Percentiles rank a stretch among this genome's conserved stretches.
Conservation (phyloP, 176 grass and related monocot species). For the Rhipidocladum racemiflorum region DNA sequence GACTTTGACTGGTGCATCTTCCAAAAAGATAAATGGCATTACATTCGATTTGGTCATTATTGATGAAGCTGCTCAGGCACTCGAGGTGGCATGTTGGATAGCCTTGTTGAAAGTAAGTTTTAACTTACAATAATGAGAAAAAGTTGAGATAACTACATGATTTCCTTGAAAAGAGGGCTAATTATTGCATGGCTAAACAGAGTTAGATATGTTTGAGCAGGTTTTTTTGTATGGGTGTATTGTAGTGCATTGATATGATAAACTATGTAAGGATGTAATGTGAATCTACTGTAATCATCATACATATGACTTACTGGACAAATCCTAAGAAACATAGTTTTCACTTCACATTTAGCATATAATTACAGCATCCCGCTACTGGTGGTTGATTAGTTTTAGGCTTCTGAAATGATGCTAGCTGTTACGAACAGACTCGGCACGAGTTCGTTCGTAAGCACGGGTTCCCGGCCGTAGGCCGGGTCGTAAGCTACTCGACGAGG, state of each 20-base stretch:
- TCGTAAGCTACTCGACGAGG: too few relatives aligned
- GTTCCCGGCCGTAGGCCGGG: too few relatives aligned
- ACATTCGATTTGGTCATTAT: slow-evolving; percentile 94
- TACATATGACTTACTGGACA: neutral
- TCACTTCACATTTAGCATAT: neutral
- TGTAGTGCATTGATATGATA: neutral
- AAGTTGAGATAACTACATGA: neutral
- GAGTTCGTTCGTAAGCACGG: too few relatives aligned
- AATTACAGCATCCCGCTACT: neutral
- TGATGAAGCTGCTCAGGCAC: slow-evolving; percentile 98
- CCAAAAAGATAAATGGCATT: slow-evolving; percentile 67
- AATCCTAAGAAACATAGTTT: neutral
- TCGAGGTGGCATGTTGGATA: slow-evolving; percentile 95
- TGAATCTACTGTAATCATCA: slow-evolving; percentile 8
- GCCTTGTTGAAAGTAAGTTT: slow-evolving; percentile 79
- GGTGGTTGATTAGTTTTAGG: neutral
- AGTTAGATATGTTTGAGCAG: neutral
- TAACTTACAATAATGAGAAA: slow-evolving; percentile 5
- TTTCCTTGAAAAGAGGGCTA: neutral
- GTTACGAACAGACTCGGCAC: too few relatives aligned
- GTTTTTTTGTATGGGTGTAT: neutral
- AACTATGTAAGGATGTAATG: neutral
- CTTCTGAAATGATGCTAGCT: neutral
- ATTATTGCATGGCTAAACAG: neutral
- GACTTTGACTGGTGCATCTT: slow-evolving; percentile 91